These are phyloP conservation scores for Penicillium verhagenii DNA, from an alignment of 495 filamentous ascomycete genomes.

Conservation along the genomic window DNA sequence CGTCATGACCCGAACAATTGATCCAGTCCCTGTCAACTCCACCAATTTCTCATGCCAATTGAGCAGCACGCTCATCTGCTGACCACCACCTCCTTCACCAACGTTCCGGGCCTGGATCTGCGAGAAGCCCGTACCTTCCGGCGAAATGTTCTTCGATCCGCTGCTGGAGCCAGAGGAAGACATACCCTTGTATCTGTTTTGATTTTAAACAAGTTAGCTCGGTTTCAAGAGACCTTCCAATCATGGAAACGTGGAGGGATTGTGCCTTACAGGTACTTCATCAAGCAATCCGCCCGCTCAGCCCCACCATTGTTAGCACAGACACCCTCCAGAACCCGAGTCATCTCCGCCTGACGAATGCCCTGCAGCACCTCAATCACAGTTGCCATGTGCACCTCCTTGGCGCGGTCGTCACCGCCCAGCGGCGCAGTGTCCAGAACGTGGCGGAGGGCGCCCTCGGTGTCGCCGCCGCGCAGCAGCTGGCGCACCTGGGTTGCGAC, in stretches of 20 bases:
- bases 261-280: slow-evolving; percentile 51
- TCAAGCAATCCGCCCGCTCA: slow-evolving; percentile 58
- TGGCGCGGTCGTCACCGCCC: slow-evolving; percentile 69
- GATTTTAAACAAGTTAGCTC: slow-evolving; percentile 12
- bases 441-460: slow-evolving; percentile 76
- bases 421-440: slow-evolving; percentile 75
- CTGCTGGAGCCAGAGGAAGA: slow-evolving; percentile 40
- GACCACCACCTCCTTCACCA: slow-evolving; percentile 72
- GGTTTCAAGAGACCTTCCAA: no score
- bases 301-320: slow-evolving; percentile 67
- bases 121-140: slow-evolving; percentile 81
- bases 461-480: slow-evolving; percentile 78
- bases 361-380: slow-evolving; percentile 86
- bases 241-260: neutral
- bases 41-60: slow-evolving; percentile 97
- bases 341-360: slow-evolving; percentile 89
- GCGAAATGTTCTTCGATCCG: slow-evolving; percentile 55
- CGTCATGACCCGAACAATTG: slow-evolving; percentile 87
- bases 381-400: slow-evolving; percentile 79
- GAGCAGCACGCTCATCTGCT: slow-evolving; percentile 88
- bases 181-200: slow-evolving; percentile 80
- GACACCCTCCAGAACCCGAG: slow-evolving; percentile 73
- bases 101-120: slow-evolving; percentile 71
- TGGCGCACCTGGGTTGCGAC: slow-evolving; percentile 78
- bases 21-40: slow-evolving; percentile 80